These are phyloP conservation scores for Ascochyta lentis DNA, from an alignment of 2,329 filamentous ascomycete genomes.

Conservation along the genomic window DNA sequence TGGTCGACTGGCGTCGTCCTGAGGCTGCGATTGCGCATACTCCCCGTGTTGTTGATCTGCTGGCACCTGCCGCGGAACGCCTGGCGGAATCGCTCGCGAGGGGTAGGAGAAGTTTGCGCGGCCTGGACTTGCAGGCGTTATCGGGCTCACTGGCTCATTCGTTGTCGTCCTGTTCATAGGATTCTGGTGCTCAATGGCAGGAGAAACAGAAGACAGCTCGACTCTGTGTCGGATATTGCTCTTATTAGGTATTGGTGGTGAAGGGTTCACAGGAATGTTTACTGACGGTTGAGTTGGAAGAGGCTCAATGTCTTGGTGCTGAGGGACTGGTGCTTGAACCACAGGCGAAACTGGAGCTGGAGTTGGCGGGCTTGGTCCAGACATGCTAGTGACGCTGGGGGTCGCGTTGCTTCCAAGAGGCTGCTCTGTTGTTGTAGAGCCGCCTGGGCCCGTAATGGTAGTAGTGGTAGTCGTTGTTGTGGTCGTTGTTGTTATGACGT, in stretches of 20 bases:
- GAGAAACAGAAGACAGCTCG: conserved; percentile 44
- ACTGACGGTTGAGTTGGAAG: conserved; percentile 24
- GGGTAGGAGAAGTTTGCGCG: conserved; percentile 48
- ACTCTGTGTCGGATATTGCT: conserved; percentile 47
- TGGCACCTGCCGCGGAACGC: conserved; percentile 40
- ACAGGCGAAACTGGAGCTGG: conserved; percentile 31
- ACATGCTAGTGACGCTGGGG: conserved; percentile 39
- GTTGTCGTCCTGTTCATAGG: conserved; percentile 34
- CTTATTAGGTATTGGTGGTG: conserved; percentile 43
- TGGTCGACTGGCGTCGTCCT: conserved; percentile 26
- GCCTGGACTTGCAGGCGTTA: conserved; percentile 37
- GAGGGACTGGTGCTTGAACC: conserved; percentile 3
- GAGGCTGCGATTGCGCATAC: conserved; percentile 8
- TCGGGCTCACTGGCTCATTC: conserved; percentile 30
- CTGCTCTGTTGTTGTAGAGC: conserved; percentile 42
- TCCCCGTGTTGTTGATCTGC: conserved; percentile 17
- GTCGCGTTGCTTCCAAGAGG: conserved; percentile 28
- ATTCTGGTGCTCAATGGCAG: conserved; percentile 42
- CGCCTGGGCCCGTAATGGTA: conserved; percentile 44
- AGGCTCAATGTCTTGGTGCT: conserved; percentile 9
- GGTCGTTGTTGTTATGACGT: conserved; percentile 45
- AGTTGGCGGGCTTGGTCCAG: conserved; percentile 43
- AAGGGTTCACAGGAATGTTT: conserved; percentile 19
- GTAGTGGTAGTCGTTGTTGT: conserved; percentile 48
- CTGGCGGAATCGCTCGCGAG: conserved; percentile 39